These are phyloP conservation scores for Trichopus zeylanicus DNA, from an alignment of 116 monocot species.

Conservation along the genomic window DNA sequence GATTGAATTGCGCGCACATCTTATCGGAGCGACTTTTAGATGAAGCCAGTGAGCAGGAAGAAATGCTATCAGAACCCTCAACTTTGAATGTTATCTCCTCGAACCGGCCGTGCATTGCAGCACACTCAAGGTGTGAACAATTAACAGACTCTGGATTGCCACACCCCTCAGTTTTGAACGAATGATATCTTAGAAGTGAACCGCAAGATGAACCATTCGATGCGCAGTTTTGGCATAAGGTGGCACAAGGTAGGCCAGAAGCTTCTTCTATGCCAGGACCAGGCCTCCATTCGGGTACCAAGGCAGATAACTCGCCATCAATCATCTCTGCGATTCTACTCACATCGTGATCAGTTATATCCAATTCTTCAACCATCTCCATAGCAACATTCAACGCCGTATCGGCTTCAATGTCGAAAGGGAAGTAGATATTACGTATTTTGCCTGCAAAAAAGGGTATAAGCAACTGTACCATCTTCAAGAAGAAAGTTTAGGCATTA, in stretches of 20 bases:
- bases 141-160: slow-evolving; percentile 8
- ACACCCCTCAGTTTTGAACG: slow-evolving; percentile 2
- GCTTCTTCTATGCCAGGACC: slow-evolving; percentile 21
- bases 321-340: slow-evolving; percentile 37
- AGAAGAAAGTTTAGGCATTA: too few relatives aligned
- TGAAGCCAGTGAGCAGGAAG: slow-evolving; percentile 10
- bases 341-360: slow-evolving; percentile 25
- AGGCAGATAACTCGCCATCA: slow-evolving; percentile 24
- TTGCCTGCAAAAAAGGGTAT: slow-evolving; percentile 18
- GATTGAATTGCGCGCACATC: slow-evolving; percentile 4
- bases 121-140: slow-evolving; percentile 35
- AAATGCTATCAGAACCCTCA: slow-evolving; percentile 27
- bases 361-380: slow-evolving; percentile 36
- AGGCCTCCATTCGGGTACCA: slow-evolving; percentile 27
- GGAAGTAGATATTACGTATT: slow-evolving; percentile 32
- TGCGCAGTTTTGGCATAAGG: slow-evolving; percentile 35
- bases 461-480: background rate
- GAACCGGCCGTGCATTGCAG: slow-evolving; percentile 71
- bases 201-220: slow-evolving; percentile 44
- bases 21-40: slow-evolving; percentile 15
- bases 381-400: slow-evolving; percentile 34
- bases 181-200: slow-evolving; percentile 39
- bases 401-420: slow-evolving; percentile 24
- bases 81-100: slow-evolving; percentile 59
- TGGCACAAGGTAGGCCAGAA: background rate